Evolutionary conservation across 2,329 filamentous ascomycete species (phyloP), one percentile per base, ranked within the genome.

Genomic region (Chalaropsis thielavioides): DNA sequence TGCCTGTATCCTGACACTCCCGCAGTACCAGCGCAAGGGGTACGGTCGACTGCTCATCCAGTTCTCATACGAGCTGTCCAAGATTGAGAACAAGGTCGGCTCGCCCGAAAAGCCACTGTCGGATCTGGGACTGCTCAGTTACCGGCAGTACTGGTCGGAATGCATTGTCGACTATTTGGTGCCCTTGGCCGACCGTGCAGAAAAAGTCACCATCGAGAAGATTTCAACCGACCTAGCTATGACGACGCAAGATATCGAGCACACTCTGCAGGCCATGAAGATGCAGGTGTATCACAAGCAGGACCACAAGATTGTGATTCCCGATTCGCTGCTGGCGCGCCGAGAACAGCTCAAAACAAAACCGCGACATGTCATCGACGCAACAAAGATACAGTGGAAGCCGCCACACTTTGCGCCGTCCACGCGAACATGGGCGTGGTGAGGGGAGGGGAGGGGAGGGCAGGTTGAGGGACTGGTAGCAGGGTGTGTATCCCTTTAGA

Each of bases 131-230:
- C 80, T 99, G 19, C 79, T 99, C 35, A 92, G 92, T 70, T 99
- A 99, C 75, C 86, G 94, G 61, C 92, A 96, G 69, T 99, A 96
- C 76, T 99, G 94, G 94, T 91, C 92, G 38, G 94, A 99, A 74
- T 91, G 90, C 61, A 89, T 99, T 43, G 82, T 97, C 3, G 92
- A 96, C 67, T 74, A 95, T 15, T 79, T 99, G n/a, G 77, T 95
- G 59, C 86, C 87, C 61, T 82, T 81, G 61, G 86, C 86, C 67
- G 86, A 87, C 68, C 77, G 79, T 19, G 83, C 85, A 8, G 84
- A 87, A 13, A 86, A 85, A 71, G 87, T 89, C 64, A 95, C 88
- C 65, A 92, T 97, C 64, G 92, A 96, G 71, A 84, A 89, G 61
- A 83, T 99, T 63, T 92, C 90, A 0, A 79, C 82, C 5, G 75